A percentile compares a stretch with the other conserved stretches of the same genome.
Conservation (phyloP, 805 yeast genomes). For the Ogataea pignaliae region DNA sequence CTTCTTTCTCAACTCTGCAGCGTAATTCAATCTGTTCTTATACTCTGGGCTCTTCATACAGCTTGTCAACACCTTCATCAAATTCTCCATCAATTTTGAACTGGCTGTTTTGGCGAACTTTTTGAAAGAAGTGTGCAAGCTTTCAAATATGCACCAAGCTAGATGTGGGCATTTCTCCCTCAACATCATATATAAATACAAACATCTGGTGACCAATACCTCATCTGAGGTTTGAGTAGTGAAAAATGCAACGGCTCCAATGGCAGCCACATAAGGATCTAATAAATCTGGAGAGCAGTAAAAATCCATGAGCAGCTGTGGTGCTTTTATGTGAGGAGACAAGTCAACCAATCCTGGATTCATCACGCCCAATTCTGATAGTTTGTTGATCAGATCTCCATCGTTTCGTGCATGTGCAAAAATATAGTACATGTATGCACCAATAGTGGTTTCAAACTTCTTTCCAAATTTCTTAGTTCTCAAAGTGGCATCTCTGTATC, state of each 20-base stretch:
- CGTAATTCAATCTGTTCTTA: slow-evolving; percentile 18
- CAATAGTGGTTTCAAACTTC: slow-evolving; percentile 20
- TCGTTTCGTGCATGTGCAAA: slow-evolving; percentile 34
- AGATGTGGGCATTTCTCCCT: slow-evolving; percentile 8
- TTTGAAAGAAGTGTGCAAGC: slow-evolving; percentile 15
- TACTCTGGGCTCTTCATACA: slow-evolving; percentile 31
- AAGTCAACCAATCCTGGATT: slow-evolving; percentile 30
- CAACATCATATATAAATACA: slow-evolving; percentile 15
- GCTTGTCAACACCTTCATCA: slow-evolving; percentile 19
- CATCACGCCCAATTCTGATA: slow-evolving; percentile 32
- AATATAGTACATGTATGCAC: slow-evolving; percentile 28
- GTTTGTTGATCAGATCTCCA: slow-evolving; percentile 28
- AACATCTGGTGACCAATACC: slow-evolving; percentile 18
- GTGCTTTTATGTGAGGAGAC: slow-evolving; percentile 33
- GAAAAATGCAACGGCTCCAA: slow-evolving; percentile 18
- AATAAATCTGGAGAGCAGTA: slow-evolving; percentile 1
- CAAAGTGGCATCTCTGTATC: slow-evolving; percentile 33
- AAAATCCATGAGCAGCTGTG: slow-evolving; percentile 24
- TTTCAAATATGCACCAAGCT: slow-evolving; percentile 17
- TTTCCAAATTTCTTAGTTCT: slow-evolving; percentile 4
- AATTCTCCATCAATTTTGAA: slow-evolving; percentile 18
- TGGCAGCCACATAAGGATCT: slow-evolving; percentile 14
- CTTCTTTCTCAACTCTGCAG: slow-evolving; percentile 12
- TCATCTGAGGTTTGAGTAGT: slow-evolving; percentile 21
- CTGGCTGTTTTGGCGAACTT: slow-evolving; percentile 22